phyloP scores from a whole-genome alignment of 2,329 filamentous ascomycete genomes.

The Verticillium klebahnii region DNA sequence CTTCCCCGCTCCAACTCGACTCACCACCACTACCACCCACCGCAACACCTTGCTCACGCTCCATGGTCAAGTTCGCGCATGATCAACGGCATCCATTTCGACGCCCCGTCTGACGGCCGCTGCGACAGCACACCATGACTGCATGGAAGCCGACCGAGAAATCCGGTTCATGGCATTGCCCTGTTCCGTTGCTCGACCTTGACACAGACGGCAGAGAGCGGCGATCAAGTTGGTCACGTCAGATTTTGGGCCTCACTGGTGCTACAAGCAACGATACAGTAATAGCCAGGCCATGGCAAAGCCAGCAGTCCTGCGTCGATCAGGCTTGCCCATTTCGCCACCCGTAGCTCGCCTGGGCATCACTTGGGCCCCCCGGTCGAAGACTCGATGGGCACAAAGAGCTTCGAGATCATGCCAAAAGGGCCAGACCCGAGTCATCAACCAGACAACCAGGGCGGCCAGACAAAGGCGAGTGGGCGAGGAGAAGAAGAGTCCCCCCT shows the following conservation, averaged over 20 bases:
- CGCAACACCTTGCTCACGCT: no score
- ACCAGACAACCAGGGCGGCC: not conserved
- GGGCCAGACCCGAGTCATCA: not conserved
- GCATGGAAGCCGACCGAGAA: no score
- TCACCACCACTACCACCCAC: no score
- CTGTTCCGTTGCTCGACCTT: not conserved
- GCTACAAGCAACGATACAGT: not conserved
- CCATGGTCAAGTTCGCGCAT: no score
- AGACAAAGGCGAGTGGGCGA: not conserved
- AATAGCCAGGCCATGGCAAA: not conserved
- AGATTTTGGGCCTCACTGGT: constrained; percentile 8
- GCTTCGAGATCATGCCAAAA: not conserved
- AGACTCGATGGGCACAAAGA: not conserved
- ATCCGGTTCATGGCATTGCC: no score
- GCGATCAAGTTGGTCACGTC: constrained; percentile 5
- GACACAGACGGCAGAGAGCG: not conserved
- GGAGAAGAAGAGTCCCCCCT: not conserved
- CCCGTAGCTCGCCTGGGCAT: not conserved
- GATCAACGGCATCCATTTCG: no score
- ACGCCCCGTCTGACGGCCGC: no score
- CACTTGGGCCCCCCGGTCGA: not conserved
- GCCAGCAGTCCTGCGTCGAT: not conserved
- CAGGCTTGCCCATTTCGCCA: not conserved
- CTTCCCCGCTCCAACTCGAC: not conserved
- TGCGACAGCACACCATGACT: no score